Base-by-base conservation (phyloP, 345 rosid genomes). In the Excoecaria cochinchinensis region DNA sequence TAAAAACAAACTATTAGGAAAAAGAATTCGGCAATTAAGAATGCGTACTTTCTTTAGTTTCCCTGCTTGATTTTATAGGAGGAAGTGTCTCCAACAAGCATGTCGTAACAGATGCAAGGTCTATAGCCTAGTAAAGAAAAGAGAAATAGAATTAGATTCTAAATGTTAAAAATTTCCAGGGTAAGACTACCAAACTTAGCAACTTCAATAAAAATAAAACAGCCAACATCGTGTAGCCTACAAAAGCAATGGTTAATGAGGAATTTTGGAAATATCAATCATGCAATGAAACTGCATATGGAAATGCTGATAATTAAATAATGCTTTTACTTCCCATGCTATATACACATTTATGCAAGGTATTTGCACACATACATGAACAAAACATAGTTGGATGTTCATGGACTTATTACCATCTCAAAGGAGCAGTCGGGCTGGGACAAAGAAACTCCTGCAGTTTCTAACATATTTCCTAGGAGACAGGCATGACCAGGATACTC, bases 391-490 rank as follows among this genome's bases (percentile, higher is more conserved):
- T 15, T 6, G 11, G 31, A 62, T 40, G 12, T 19, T 38, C 38
- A 66, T 63, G 55, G 21, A 40, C 14, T 17, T 56, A 84, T 71
- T 83, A 93, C 99, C 97, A 88, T 85, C 76, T 89, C 94, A 84
- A 93, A 87, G 67, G 95, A 85, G 85, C 98, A 90, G 46, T 84
- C 87, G 42, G 97, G 91, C 82, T 83, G 92, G 59, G 91, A 88
- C 74, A 93, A 84, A 80, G 90, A 84, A 82, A 86, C 88, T 78
- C 86, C 88, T 69, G 98, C 94, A 72, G 89, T 87, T 84, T 96
- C 99, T 82, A 96, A 81, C 14, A 85, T 81, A 78, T 93, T 93
- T 76, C 94, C 99, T 78, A 96, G 97, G 69, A 96, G 91, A 77
- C 98, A 92, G 67, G 98, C 98, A 83, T 87, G 85, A 66, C 92